Percentiles rank a stretch among this genome's conserved stretches.
Evolutionary conservation across 2,329 filamentous ascomycete genomes (phyloP).

Genomic region (Stenocarpella maydis): DNA sequence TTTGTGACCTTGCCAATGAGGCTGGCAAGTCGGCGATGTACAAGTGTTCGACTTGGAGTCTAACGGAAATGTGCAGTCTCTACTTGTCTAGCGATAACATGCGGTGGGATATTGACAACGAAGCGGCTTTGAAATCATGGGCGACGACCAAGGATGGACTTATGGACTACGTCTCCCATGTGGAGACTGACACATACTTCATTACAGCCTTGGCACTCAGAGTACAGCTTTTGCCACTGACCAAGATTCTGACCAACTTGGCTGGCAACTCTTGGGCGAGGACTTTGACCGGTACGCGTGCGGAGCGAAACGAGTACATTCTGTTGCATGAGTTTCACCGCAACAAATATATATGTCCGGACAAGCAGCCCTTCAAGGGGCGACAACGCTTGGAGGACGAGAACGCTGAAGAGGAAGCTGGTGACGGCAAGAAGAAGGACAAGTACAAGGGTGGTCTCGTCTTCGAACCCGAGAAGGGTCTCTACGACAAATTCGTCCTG

Average conservation of each 20-base stretch:
- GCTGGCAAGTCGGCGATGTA: conserved; percentile 96
- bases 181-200: conserved; percentile 95
- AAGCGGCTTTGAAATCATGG: conserved; percentile 87
- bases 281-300: conserved; percentile 92
- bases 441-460: conserved; percentile 99
- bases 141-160: conserved; percentile 83
- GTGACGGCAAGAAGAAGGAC: conserved; percentile 93
- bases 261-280: conserved; percentile 98
- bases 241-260: conserved; percentile 94
- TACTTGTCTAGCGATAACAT: conserved; percentile 78
- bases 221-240: conserved; percentile 90
- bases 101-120: conserved; percentile 87
- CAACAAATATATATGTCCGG: conserved; percentile 97
- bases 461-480: conserved; percentile 95
- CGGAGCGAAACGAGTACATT: conserved; percentile 99
- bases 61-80: conserved; percentile 96
- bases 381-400: conserved; percentile 79
- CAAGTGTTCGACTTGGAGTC: conserved; percentile 97
- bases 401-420: conserved; percentile 70
- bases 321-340: conserved; percentile 94
- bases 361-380: conserved; percentile 85
- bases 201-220: conserved; percentile 89
- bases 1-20: conserved; percentile 95
- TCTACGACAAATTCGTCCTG: conserved; percentile 97
- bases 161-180: conserved; percentile 92